Base-by-base conservation (phyloP, 2,329 filamentous ascomycete species). In the Clonostachys rosea region DNA sequence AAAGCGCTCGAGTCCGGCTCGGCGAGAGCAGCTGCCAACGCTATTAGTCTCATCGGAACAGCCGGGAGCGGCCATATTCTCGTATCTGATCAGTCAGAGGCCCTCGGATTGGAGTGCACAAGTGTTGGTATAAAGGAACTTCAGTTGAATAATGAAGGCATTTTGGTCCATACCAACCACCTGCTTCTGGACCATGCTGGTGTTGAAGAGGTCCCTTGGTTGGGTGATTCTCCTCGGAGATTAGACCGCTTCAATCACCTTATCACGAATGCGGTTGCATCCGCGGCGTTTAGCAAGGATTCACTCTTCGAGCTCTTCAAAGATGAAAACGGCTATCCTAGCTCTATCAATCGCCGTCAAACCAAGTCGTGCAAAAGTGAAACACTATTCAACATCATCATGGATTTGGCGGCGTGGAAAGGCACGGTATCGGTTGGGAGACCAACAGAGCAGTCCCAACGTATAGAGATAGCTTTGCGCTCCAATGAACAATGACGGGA, bases 1-100 rank as follows among this genome's bases (percentile, higher is more conserved):
- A 61, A 71, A 16, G 74, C 71, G 5, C 60, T 86, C 3, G 81
- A 86, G 45, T 75, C 73, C 30, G 45, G 24, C 0, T 76, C 71
- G 12, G 16, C 7, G 10, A 24, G 18, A 36, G 44, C 46, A 30
- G 51, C 47, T 2, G 14, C 46, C 4, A 16, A 36, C 3, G 39
- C 14, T 20, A 17, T 53, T 11, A n/a, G 33, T 13, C 14, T 12
- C 4, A 24, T n/a, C 8, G 51, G 51, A 2, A 12, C 49, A 10
- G 51, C 51, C 10, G 49, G 49, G 3, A 52, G 49, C 30, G 40
- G 34, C 3, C 51, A 52, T 20, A 42, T 52, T 12, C 45, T 52
- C 10, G 16, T 52, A 3, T 49, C 46, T 12, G 51, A 52, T 34
- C 6, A 14, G 14, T 35, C 41, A 3, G 48, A 43, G 4, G 16